Base-by-base conservation (phyloP, 176 grass and related monocot genomes). In the Themeda triandra region DNA sequence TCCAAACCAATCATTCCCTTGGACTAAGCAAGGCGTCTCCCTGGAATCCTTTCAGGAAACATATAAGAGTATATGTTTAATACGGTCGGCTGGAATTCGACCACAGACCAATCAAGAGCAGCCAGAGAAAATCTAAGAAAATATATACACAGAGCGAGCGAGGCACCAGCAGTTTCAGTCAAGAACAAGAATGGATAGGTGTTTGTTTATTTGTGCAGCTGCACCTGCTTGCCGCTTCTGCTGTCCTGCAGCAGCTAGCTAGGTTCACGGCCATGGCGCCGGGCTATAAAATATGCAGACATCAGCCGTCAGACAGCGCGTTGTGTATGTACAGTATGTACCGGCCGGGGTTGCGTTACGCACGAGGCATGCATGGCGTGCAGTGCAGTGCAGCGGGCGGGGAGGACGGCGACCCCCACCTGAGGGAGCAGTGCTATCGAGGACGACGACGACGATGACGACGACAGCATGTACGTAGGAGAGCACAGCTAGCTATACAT, bases 1-100 rank as follows among this genome's bases (percentile, higher is more conserved):
- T 86, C 71, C 83, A 82, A 86, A 71, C 72, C 83, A 89, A 86
- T 86, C 88, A 89, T 89, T 82, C 48, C 49, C 69, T 69, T 56
- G 33, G 23, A 19, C 82, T 41, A 49, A 68, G 30, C 69, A 75
- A 30, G 13, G 48, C 25, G 27, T 58, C 78, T 40, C 28, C 77
- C 48, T 77, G 9, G 71, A 85, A 89, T 85, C 83, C 83, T 60
- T 71, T 71, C 21, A 2, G 78, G 78, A 82, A 89, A 82, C 83
- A 86, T 77, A 63, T 71, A 86, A 85, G 1, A 7, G 44, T 40
- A 63, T 84, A 51, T 54, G 80, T 88, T 84, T 58, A 84, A 73
- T 71, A 71, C 13, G 66, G 21, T 71, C 23, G 81, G 29, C 71
- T 3, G 70, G 63, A 80, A 63, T 80, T 67, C 6, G 4, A 85